Base-by-base conservation (phyloP, 2,329 filamentous ascomycete species). In the Alternaria angustiovoidea region DNA sequence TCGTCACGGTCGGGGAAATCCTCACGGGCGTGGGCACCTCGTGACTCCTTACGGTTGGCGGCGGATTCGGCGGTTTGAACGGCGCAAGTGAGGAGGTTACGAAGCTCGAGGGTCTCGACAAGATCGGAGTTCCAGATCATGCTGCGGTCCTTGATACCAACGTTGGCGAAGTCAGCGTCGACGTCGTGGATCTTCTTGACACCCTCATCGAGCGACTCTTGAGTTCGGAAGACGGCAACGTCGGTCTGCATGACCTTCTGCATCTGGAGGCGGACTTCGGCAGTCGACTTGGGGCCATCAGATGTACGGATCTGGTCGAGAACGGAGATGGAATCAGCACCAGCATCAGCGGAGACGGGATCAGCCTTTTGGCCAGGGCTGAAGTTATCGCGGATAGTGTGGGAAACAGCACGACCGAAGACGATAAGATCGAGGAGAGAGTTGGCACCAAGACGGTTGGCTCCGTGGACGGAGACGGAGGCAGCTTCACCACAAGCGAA, bases 41-140 rank as follows among this genome's bases (percentile, higher is more conserved):
- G 92, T 57, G 93, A 97, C 83, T 99, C 95, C 87, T 97, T 97
- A 78, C 95, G 90, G 83, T 94, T 94, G 60, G 93, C 92, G 65
- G 95, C 95, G 32, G 93, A 88, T 72, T 89, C 87, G 64, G 95
- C 95, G 52, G 95, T 98, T 90, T 99, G 95, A 48, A 91, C 88
- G 88, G 94, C 94, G 89, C 95, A 98, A 75, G 95, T 98, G 78
- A 99, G 84, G 75, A 99, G 82, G 82, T 99, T 99, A 77, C 94
- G 88, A 76, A 98, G 86, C 83, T 99, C 95, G 57, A 99, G 88
- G 7, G 94, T 96, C 87, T 98, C 94, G 64, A 97, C 93, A 39
- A 98, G 88, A 77, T 98, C 94, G 24, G 92, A 93, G 89, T 98
- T 98, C 94, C 94, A 98, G 85, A 98, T 98, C 94, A 98, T 97